Evolutionary conservation across 1,284 basidiomycete species (phyloP), one percentile per base, ranked within the genome.

Genomic region (Ganoderma meredithae): DNA sequence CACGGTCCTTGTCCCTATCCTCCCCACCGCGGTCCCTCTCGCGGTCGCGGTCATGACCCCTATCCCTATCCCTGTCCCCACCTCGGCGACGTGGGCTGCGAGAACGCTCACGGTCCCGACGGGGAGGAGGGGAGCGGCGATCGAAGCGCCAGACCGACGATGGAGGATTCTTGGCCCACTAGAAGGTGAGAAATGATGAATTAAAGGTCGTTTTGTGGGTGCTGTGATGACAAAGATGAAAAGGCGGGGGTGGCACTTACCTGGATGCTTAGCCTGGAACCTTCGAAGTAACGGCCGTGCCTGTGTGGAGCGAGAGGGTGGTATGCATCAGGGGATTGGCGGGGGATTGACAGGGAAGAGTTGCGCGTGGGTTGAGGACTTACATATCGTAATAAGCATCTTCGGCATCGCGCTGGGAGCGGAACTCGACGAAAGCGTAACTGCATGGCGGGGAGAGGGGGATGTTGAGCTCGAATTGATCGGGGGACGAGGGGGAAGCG

Each of bases 141-240:
- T 95, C 93, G 74, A 90, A 91, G 70, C 94, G 90, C 94, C 94
- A 96, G 39, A 94, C 90, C 13, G 93, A 89, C 53, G 93, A 95
- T 5, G 94, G 94, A 58, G 95, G 94, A 74, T 93, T 94, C 80
- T 95, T 95, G 65, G 95, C 95, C 95, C 95, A 96, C 92, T 96
- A 75, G 0, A 33, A 31, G 39, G 52, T 70, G 27, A 27, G 15
- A 52, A 55, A 2, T n/a, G 43, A 55, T 55, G 52, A 27, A 55
- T 55, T 33, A 55, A 27, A 12, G 27, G 15, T 55, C 52, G 52
- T 33, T n/a, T 64, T 43, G 66, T 72, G 62, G 64, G 67, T 39
- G 36, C 22, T n/a, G 52, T 55, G 52, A 55, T 41, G 12, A 22
- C 53, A 64, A 7, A 9, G 25, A 36, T 43, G 22, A n/a, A 31